Evolutionary conservation across 768 basidiomycete genomes (phyloP), one percentile per base, ranked within the genome.

Genomic region (Macrocybe gigantea): DNA sequence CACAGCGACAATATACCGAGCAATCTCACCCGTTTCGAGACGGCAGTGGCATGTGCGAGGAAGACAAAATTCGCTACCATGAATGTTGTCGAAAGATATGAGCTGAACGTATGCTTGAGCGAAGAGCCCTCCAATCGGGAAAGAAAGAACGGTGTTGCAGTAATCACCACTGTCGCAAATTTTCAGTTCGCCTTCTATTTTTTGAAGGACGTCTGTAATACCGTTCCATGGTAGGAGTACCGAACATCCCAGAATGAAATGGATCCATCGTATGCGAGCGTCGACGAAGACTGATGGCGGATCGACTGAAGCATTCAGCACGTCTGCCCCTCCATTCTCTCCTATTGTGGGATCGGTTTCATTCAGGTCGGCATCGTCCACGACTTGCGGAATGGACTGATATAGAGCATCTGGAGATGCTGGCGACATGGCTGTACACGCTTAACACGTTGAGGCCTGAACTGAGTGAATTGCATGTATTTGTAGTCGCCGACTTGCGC

Each of bases 151-250:
- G 92, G 83, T 41, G 83, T 83, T 0, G 86, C 90, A 32, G 89
- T 95, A 22, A 96, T 93, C 59, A 93, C 70, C 1, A 83, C 93
- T 95, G 49, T 14, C n/a, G n/a, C 14, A 3, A 37, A n/a, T 29
- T 30, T 39, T 33, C 33, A 5, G 40, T 39, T 30, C 38, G 10
- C 11, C 7, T 41, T 13, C 33, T 8, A 12, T 49, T 32, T 11
- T 42, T 31, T 11, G 6, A 3, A 44, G 29, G 41, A 40, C 14
- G 29, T 5, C 3, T 8, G 11, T 60, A 76, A 60, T 62, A 92
- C 93, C 91, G 60, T 93, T 95, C 93, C 93, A 96, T 30, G 89
- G 84, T 12, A 96, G 65, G 6, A 96, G 73, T 3, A 85, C 77
- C 13, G 88, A 85, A 48, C 84, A 84, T 2, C 93, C 56, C 37